Percentiles rank a stretch among this genome's conserved stretches.
Evolutionary conservation across 2,329 filamentous ascomycete species (phyloP).

Genomic region (Didymella lethalis): DNA sequence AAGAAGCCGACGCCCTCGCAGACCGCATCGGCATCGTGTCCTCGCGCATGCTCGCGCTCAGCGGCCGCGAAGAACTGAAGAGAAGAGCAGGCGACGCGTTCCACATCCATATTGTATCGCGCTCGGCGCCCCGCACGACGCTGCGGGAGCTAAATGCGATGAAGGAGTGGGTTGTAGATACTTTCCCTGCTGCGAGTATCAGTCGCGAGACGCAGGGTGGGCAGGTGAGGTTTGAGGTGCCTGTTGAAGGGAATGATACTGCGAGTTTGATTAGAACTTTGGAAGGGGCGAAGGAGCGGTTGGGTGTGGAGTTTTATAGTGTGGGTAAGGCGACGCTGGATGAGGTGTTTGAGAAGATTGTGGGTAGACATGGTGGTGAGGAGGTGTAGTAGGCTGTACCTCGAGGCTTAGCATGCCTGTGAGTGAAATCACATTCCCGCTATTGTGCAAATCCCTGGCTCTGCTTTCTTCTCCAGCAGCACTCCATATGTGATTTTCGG

Average conservation of each 20-base stretch:
- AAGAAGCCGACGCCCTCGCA: slow-evolving; percentile 86
- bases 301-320: slow-evolving; percentile 83
- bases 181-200: slow-evolving; percentile 66
- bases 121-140: slow-evolving; percentile 73
- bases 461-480: too few species aligned
- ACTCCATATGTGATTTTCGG: too few species aligned
- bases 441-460: too few species aligned
- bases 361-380: slow-evolving; percentile 49
- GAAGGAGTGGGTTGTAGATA: slow-evolving; percentile 67
- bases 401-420: neutral
- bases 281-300: slow-evolving; percentile 70
- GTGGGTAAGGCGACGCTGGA: slow-evolving; percentile 80
- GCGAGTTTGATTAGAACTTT: slow-evolving; percentile 72
- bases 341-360: slow-evolving; percentile 86
- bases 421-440: too few species aligned
- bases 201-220: slow-evolving; percentile 68
- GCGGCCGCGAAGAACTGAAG: slow-evolving; percentile 75
- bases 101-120: slow-evolving; percentile 74
- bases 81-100: slow-evolving; percentile 64
- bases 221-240: slow-evolving; percentile 80
- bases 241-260: slow-evolving; percentile 61
- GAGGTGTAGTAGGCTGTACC: slow-evolving; percentile 1
- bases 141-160: slow-evolving; percentile 70
- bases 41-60: slow-evolving; percentile 82
- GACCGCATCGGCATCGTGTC: slow-evolving; percentile 88